These are phyloP conservation scores for Monosporozyma aquatica DNA, from an alignment of 805 yeast species.

Conservation along the genomic window DNA sequence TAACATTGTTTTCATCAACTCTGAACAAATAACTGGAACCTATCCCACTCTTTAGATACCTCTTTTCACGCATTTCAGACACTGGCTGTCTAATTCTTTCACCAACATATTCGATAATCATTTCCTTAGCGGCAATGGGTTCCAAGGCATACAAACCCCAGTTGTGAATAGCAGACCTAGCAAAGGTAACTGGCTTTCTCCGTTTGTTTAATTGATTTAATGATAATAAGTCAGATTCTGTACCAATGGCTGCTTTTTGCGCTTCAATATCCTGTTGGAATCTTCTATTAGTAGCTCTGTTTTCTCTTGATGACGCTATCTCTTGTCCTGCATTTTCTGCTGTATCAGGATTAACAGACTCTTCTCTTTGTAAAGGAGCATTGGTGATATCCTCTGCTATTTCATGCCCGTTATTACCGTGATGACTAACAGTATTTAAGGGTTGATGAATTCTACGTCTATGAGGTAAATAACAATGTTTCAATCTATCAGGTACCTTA, in stretches of 20 bases:
- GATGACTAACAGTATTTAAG: slow-evolving; percentile 58
- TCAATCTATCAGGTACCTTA: slow-evolving; percentile 64
- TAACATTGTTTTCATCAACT: slow-evolving; percentile 86
- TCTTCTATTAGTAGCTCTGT: slow-evolving; percentile 78
- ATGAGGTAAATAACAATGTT: slow-evolving; percentile 73
- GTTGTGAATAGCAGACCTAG: slow-evolving; percentile 92
- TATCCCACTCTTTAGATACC: slow-evolving; percentile 81
- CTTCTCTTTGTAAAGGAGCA: slow-evolving; percentile 14
- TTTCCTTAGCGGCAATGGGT: slow-evolving; percentile 90
- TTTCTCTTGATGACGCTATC: slow-evolving; percentile 68
- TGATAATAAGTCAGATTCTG: slow-evolving; percentile 72
- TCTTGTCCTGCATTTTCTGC: slow-evolving; percentile 17
- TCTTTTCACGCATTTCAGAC: slow-evolving; percentile 83
- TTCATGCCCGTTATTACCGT: slow-evolving; percentile 33
- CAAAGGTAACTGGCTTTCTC: slow-evolving; percentile 91
- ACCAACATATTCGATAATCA: slow-evolving; percentile 97
- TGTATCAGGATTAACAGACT: slow-evolving; percentile 14
- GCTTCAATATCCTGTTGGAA: slow-evolving; percentile 84
- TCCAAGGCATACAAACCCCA: slow-evolving; percentile 97
- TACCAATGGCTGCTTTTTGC: slow-evolving; percentile 65
- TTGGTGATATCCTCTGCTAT: slow-evolving; percentile 36
- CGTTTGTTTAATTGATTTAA: slow-evolving; percentile 83
- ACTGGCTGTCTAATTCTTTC: slow-evolving; percentile 88
- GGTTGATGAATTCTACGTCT: slow-evolving; percentile 60
- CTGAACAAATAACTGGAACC: slow-evolving; percentile 92